Conservation (phyloP, 768 basidiomycete species). For the Russula earlei region DNA sequence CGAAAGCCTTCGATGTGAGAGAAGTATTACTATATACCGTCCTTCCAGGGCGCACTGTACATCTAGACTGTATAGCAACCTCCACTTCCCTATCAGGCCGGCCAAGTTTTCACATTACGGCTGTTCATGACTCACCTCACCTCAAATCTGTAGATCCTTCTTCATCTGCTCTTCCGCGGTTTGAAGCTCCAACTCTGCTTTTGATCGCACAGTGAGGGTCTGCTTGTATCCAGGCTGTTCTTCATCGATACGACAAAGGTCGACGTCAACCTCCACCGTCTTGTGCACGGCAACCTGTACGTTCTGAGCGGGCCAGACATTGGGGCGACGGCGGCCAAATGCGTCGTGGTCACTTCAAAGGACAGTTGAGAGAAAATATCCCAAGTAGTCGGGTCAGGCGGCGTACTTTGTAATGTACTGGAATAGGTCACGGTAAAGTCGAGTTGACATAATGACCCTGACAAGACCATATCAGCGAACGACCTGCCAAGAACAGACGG, state of each 20-base stretch:
- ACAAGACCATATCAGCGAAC: neutral
- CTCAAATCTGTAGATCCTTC: conserved; percentile 15
- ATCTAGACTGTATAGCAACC: neutral
- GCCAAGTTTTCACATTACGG: neutral
- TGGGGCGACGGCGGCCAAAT: conserved; percentile 13
- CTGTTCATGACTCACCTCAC: conserved; percentile 4
- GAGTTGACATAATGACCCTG: conserved; percentile 17
- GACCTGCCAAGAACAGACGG: neutral
- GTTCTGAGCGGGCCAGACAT: conserved; percentile 1
- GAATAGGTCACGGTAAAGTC: conserved; percentile 17
- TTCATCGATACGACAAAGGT: conserved; percentile 7
- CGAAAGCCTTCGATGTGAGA: neutral
- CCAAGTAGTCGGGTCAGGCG: neutral
- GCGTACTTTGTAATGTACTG: conserved; percentile 18
- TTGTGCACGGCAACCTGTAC: conserved; percentile 14
- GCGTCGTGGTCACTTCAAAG: conserved; percentile 15
- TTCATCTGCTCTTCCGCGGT: conserved; percentile 13
- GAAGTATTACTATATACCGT: neutral
- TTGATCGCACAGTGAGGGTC: conserved; percentile 2
- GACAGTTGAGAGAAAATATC: conserved; percentile 7
- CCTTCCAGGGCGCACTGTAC: neutral
- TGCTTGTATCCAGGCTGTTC: neutral
- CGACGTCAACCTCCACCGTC: conserved; percentile 13
- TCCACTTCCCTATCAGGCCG: neutral
- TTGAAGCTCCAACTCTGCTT: conserved; percentile 6